These are phyloP conservation scores for Colletotrichum viniferum DNA, from an alignment of 2,329 filamentous ascomycete species.

Conservation along the genomic window DNA sequence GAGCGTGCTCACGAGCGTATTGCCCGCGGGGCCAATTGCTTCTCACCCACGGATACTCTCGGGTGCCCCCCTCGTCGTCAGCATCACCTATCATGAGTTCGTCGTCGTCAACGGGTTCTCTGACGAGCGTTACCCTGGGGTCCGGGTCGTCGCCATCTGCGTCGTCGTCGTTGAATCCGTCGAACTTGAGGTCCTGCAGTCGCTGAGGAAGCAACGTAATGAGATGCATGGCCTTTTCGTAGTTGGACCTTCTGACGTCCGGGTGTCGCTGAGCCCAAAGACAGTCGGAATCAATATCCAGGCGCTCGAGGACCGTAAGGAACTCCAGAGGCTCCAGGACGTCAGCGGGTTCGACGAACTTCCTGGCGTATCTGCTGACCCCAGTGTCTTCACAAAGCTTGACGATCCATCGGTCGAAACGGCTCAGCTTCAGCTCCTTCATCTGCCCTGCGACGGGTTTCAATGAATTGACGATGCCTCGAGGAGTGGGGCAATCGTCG, in stretches of 20 bases:
- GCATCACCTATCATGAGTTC: too few relatives aligned
- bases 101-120: not conserved
- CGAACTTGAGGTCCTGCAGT: not conserved
- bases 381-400: accelerated
- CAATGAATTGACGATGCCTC: not conserved
- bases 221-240: not conserved
- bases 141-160: not conserved
- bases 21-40: not conserved
- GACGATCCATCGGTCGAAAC: not conserved
- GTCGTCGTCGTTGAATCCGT: not conserved
- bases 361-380: not conserved
- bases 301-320: not conserved
- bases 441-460: not conserved
- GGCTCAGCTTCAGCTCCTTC: not conserved
- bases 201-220: not conserved
- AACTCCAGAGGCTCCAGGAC: not conserved
- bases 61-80: too few relatives aligned
- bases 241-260: not conserved
- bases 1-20: not conserved
- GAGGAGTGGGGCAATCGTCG: not conserved
- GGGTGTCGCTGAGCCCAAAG: not conserved
- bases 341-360: not conserved
- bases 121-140: not conserved
- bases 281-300: not conserved
- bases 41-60: not conserved